Conservation (phyloP, 352 stramenopile genomes). For the Aphanomyces stellatus region DNA sequence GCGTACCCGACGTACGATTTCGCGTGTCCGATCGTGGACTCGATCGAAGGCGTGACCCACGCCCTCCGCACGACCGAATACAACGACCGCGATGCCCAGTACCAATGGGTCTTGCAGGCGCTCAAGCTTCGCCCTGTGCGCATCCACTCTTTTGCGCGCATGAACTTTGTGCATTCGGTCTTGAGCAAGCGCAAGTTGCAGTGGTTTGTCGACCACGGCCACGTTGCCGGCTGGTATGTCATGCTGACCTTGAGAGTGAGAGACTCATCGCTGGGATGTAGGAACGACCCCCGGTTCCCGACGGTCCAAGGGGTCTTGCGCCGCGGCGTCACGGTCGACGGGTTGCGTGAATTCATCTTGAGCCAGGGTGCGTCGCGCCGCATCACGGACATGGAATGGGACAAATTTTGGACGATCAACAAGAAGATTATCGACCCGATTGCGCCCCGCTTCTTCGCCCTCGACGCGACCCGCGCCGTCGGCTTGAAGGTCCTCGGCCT, state of each 20-base stretch:
- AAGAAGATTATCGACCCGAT: constrained; percentile 97
- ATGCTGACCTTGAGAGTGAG: neutral
- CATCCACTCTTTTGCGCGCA: constrained; percentile 94
- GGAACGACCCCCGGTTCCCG: constrained; percentile 94
- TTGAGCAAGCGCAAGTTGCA: constrained; percentile 99
- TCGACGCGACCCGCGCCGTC: constrained; percentile 86
- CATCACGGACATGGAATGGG: constrained; percentile 99
- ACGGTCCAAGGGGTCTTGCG: constrained; percentile 96
- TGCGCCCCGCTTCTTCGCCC: constrained; percentile 94
- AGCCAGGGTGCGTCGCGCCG: constrained; percentile 93
- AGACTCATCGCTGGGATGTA: neutral
- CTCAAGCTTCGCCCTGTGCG: constrained; percentile 78
- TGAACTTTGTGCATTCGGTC: constrained; percentile 99
- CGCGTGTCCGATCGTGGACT: constrained; percentile 99
- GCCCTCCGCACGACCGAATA: constrained; percentile 99
- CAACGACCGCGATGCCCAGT: constrained; percentile 98
- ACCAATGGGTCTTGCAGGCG: constrained; percentile 90
- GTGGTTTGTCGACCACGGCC: constrained; percentile 97
- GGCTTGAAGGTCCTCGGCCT: constrained; percentile 84
- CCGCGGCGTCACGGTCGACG: constrained; percentile 92
- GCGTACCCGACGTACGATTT: constrained; percentile 99
- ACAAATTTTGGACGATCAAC: constrained; percentile 99
- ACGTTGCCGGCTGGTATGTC: constrained; percentile 95
- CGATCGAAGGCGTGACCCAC: constrained; percentile 98
- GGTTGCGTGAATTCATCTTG: constrained; percentile 96